Evolutionary conservation across 2,329 filamentous ascomycete genomes (phyloP), one percentile per base, ranked within the genome.

Genomic region (Fusarium dlaminii): DNA sequence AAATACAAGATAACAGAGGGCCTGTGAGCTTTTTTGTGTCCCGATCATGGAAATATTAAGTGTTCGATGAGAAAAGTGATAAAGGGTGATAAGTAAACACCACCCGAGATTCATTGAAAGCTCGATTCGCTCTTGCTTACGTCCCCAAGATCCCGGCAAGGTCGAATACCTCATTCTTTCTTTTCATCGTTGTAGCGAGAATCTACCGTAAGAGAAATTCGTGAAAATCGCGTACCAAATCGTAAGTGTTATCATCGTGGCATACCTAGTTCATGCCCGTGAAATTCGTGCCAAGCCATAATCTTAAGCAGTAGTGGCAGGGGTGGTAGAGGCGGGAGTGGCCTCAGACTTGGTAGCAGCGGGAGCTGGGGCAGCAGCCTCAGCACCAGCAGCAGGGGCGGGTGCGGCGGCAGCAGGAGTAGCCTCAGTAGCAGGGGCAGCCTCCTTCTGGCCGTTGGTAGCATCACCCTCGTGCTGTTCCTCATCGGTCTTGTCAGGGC

Each of bases 401-500:
- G 76, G 68, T 24, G 63, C 55, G 43, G 76, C 54, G 43, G 75
- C 58, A 60, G 75, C 71, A 32, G 74, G 66, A 34, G 78, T 49
- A 63, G 75, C 58, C 45, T 77, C 82, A 63, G 82, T 77, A 57
- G 78, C 76, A 37, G 80, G 72, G 42, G 74, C 68, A 56, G 77
- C 70, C 74, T 82, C 82, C 63, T 81, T 78, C 70, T 88, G 84
- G 69, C 82, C 84, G 77, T 85, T 84, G 77, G 81, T 78, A 80
- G 85, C 84, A 72, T 81, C 82, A 58, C 82, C 81, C 75, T 87
- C 85, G 58, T 84, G 84, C 73, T 85, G 85, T 83, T 98, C 96
- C 86, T 98, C 96, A 75, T 92, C 90, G 70, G 90, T 92, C 93
- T 98, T 99, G 87, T 97, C 96, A 75, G 96, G 96, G 89, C 95